Evolutionary conservation across 2,329 filamentous ascomycete species (phyloP).

Genomic region (Hypoxylon sp.): DNA sequence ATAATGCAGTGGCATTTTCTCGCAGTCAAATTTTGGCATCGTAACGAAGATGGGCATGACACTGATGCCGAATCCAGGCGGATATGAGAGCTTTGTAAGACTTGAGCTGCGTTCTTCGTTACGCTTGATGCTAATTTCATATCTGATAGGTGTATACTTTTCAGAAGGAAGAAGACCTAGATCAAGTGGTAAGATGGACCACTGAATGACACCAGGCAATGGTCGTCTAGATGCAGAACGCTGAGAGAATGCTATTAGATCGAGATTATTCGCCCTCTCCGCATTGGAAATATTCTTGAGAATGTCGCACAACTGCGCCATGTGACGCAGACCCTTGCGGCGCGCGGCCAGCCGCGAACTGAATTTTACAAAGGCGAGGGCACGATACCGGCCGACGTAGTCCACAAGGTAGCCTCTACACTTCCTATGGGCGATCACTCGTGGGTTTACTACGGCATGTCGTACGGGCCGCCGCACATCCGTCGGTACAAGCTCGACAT

Average conservation of each 20-base stretch:
- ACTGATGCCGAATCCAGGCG: constrained; percentile 61
- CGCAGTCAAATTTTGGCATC: constrained; percentile 59
- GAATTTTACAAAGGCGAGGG: constrained; percentile 45
- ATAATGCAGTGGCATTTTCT: constrained; percentile 52
- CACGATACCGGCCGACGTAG: constrained; percentile 45
- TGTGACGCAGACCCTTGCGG: constrained; percentile 49
- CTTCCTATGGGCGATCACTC: constrained; percentile 47
- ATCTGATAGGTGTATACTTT: constrained; percentile 54
- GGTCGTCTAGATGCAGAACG: constrained; percentile 2
- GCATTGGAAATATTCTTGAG: constrained; percentile 50
- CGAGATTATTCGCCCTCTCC: constrained; percentile 57
- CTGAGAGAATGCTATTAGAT: constrained; percentile 37
- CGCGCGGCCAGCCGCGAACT: constrained; percentile 47
- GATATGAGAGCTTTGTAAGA: constrained; percentile 52
- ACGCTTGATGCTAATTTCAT: constrained; percentile 31
- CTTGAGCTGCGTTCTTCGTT: background rate
- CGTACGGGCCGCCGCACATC: constrained; percentile 47
- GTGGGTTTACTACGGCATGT: constrained; percentile 48
- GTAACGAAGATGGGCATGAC: constrained; percentile 61
- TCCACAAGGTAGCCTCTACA: constrained; percentile 44
- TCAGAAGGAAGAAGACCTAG: constrained; percentile 57
- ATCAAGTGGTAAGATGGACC: constrained; percentile 49
- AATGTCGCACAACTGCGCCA: constrained; percentile 49
- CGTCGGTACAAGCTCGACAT: constrained; percentile 47
- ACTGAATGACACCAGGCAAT: no score